phyloP scores from a whole-genome alignment of 345 rosid species.

The Gossypium longicalyx region DNA sequence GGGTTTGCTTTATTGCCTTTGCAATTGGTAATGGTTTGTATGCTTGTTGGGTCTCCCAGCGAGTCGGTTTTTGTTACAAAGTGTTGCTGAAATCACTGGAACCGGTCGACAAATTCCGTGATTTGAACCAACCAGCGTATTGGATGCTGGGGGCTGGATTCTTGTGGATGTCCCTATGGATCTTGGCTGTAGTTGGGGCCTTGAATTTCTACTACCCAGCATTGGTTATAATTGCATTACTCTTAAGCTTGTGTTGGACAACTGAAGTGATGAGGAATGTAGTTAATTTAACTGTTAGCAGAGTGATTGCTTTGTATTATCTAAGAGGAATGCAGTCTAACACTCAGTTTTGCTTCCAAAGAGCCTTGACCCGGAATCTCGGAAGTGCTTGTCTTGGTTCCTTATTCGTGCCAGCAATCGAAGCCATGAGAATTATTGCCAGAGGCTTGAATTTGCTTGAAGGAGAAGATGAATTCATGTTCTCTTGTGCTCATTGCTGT shows the following conservation, averaged over 20 bases:
- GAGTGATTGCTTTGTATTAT: conserved; percentile 73
- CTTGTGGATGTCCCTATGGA: conserved; percentile 98
- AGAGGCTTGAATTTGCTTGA: conserved; percentile 81
- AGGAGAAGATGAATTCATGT: conserved; percentile 99
- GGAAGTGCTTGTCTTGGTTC: conserved; percentile 99
- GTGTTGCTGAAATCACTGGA: conserved; percentile 60
- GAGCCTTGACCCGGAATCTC: conserved; percentile 69
- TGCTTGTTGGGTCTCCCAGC: conserved; percentile 79
- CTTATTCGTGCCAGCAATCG: conserved; percentile 83
- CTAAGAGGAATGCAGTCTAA: conserved; percentile 91
- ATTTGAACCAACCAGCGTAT: conserved; percentile 71
- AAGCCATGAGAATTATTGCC: conserved; percentile 78
- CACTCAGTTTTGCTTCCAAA: conserved; percentile 77
- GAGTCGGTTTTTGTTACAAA: conserved; percentile 56
- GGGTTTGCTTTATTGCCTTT: conserved; percentile 70
- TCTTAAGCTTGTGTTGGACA: conserved; percentile 69
- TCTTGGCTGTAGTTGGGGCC: conserved; percentile 83
- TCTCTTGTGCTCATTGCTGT: conserved; percentile 97
- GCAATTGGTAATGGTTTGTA: conserved; percentile 84
- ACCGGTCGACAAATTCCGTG: conserved; percentile 69
- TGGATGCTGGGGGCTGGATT: conserved; percentile 83
- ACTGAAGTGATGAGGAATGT: conserved; percentile 95
- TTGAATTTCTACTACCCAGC: conserved; percentile 58
- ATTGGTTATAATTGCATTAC: conserved; percentile 46
- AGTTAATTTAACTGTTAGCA: conserved; percentile 73